Base-by-base conservation (phyloP, 2,329 filamentous ascomycete genomes). In the Colletotrichum godetiae region DNA sequence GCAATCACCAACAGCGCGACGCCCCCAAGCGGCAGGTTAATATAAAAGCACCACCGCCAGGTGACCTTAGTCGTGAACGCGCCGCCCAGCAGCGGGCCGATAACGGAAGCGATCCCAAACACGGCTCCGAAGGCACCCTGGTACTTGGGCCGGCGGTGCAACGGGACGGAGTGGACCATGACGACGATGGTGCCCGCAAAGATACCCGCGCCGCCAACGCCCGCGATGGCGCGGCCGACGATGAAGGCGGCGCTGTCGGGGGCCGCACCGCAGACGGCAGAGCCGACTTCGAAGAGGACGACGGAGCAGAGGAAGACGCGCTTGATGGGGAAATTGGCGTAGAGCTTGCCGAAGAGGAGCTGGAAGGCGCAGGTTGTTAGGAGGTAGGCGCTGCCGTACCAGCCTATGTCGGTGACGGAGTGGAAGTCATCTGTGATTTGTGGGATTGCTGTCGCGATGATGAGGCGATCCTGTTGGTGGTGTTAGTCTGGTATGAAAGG, bases 41-140 rank as follows among this genome's bases (percentile, higher is more conserved):
- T 79, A 59, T 81, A 82, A 73, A 83, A 82, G 74, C 81, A 82
- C 82, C 83, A 83, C 59, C 81, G 72, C 81, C 81, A 82, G 7
- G 77, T 79, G 0, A 82, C 73, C 7, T 76, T 72, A 8, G 66
- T 74, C 4, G 79, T 79, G n/a, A 81, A 78, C 2, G 75, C 76
- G 15, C 79, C 79, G 13, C 79, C 79, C 15, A 81, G 62, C 3
- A 80, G 46, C 4, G 79, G 79, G 1, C 78, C 79, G 3, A 75
- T 71, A 19, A 79, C 72, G 2, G 74, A 75, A 7, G 86, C 83
- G 63, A 87, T 78, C 11, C 84, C 85, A 63, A 82, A 86, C 53
- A 86, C 82, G 35, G 80, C 82, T 10, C 81, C 82, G 27, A 86
- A 80, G 10, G 85, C 79, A 10, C 59, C 68, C 19, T 71, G 73